These are phyloP conservation scores for Tuber brumale DNA, from an alignment of 495 filamentous ascomycete species.

Conservation along the genomic window DNA sequence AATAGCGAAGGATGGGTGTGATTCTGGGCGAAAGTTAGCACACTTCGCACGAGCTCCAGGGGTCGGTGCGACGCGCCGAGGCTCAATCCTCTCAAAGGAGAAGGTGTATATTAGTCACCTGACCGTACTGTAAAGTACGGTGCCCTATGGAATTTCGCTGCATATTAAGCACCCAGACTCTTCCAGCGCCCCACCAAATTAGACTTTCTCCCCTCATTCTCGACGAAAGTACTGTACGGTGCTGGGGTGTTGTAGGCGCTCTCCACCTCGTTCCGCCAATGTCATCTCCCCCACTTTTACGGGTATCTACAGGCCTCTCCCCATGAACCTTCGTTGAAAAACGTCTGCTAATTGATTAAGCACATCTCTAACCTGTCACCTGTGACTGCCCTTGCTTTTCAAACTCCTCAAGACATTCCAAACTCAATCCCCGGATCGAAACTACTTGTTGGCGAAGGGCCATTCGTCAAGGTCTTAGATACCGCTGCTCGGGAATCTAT, in stretches of 20 bases:
- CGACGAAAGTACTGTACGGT: no score
- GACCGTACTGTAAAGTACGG: background rate
- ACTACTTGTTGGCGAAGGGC: conserved; percentile 69
- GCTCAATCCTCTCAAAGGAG: background rate
- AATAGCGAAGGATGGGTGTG: background rate
- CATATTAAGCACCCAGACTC: background rate
- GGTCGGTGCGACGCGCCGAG: background rate
- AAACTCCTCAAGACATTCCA: conserved; percentile 2
- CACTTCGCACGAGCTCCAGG: background rate
- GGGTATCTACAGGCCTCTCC: background rate
- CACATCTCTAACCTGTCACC: conserved; percentile 31
- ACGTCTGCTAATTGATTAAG: conserved; percentile 8
- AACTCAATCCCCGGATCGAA: conserved; percentile 5
- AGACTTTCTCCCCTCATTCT: background rate
- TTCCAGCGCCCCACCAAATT: background rate
- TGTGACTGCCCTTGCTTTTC: conserved; percentile 38
- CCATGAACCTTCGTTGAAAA: background rate
- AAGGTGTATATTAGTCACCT: background rate
- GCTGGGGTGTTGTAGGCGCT: background rate
- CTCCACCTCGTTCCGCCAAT: background rate
- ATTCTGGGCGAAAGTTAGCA: background rate
- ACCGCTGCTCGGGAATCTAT: conserved; percentile 40
- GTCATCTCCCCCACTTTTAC: background rate
- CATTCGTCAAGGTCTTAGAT: conserved; percentile 59
- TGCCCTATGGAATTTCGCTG: background rate